Conservation (phyloP, 345 rosid genomes). For the Populus deltoides region DNA sequence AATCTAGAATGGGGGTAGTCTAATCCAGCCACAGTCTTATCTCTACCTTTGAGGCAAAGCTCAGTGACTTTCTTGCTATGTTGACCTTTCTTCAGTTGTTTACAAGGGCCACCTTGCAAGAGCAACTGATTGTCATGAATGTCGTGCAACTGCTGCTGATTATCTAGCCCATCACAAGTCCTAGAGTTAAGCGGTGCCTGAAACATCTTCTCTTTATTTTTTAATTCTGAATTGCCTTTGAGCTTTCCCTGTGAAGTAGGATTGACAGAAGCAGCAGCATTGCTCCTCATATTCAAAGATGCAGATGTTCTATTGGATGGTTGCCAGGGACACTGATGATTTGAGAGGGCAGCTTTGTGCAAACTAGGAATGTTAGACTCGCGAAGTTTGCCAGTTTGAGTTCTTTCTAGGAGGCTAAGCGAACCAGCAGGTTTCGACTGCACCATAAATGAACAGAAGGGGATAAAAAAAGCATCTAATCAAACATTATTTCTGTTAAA, state of each 20-base stretch:
- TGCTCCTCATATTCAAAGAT: constrained; percentile 17
- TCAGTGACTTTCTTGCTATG: constrained; percentile 9
- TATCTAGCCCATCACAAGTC: constrained; percentile 26
- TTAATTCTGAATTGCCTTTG: constrained; percentile 21
- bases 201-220: constrained; percentile 22
- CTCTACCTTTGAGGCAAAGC: constrained; percentile 9
- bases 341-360: constrained; percentile 30
- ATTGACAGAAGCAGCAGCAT: constrained; percentile 22
- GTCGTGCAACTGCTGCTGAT: constrained; percentile 27
- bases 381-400: constrained; percentile 28
- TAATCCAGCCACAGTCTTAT: constrained; percentile 9
- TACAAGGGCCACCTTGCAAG: constrained; percentile 8
- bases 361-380: constrained; percentile 33
- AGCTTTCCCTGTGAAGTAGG: constrained; percentile 30
- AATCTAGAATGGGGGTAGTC: constrained; percentile 11
- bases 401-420: constrained; percentile 30
- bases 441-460: constrained; percentile 28
- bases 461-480: constrained; percentile 4
- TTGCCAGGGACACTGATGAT: constrained; percentile 27
- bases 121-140: constrained; percentile 22
- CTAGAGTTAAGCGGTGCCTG: constrained; percentile 18
- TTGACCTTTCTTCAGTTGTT: constrained; percentile 20
- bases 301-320: constrained; percentile 24
- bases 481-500: background rate
- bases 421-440: constrained; percentile 59